Evolutionary conservation across 176 grass and related monocot genomes (phyloP).

Genomic region (Aegilops speltoides): DNA sequence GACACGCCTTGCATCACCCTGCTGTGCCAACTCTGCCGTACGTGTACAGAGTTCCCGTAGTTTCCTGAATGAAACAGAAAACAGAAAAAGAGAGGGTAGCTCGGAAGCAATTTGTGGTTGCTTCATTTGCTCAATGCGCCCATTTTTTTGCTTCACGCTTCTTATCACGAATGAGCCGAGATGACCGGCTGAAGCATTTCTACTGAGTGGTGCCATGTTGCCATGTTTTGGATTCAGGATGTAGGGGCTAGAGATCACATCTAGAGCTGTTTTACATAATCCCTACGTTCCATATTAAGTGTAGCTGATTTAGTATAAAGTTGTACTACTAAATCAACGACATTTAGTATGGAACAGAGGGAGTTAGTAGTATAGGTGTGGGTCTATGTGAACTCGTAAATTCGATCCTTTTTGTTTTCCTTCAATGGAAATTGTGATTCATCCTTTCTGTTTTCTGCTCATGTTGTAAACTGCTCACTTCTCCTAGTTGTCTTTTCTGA

Average conservation of each 20-base stretch:
- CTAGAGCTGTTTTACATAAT: no score
- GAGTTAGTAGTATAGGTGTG: not conserved
- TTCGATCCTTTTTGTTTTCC: slow-evolving; percentile 20
- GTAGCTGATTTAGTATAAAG: no score
- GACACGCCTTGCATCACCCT: not conserved
- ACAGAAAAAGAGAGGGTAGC: not conserved
- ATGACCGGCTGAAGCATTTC: slow-evolving; percentile 25
- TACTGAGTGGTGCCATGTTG: not conserved
- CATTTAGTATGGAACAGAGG: no score
- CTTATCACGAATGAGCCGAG: no score
- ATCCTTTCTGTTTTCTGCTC: not conserved
- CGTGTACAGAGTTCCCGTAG: not conserved
- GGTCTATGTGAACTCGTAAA: not conserved
- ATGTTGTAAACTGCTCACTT: not conserved
- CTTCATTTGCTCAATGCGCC: not conserved
- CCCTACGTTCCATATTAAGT: no score
- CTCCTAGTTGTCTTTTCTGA: no score
- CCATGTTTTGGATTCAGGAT: no score
- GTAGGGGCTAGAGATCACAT: no score
- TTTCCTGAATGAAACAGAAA: no score
- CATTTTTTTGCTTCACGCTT: slow-evolving; percentile 40
- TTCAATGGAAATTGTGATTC: not conserved
- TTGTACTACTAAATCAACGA: no score
- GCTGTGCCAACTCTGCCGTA: not conserved
- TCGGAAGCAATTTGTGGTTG: not conserved